Evolutionary conservation across 495 filamentous ascomycete genomes (phyloP), one percentile per base, ranked within the genome.

Genomic region (Aspergillus bridgeri): DNA sequence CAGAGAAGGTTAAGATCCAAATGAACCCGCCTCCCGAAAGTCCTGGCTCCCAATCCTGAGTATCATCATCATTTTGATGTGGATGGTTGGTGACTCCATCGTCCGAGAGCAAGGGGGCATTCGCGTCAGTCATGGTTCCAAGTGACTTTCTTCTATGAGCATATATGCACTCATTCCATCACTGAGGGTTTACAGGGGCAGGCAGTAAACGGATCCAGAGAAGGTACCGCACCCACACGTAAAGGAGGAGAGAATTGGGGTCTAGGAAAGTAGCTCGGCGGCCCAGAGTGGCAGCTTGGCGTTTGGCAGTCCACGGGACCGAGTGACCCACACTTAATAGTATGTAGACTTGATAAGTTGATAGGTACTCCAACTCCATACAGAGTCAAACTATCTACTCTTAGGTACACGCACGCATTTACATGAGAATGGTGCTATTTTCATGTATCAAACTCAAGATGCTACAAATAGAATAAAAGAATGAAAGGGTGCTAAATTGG

Each of bases 1-100:
- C 91, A 21, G 87, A 85, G 51, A 91, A 76, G 2, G 92, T 91
- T 15, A 96, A 75, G 2, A 84, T 70, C 88, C 89, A 94, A 56
- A 95, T 78, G 50, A 84, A 85, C 65, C 71, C 68, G 23, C 69
- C 65, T 24, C 69, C 69, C 19, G 68, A 66, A 46, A 63, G 63
- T 29, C 27, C 33, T 18, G 49, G 18, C 21, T 58, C 46, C 19
- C 58, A 50, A 29, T 55, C 57, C 17, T 59, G 38, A 21, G 21
- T 52, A 18, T 62, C 62, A 51, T 49, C 51, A 44, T 61, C 46
- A 54, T 60, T 22, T 21, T 62, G 25, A 27, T 61, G 20, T 29
- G 60, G 53, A 27, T 51, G 47, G 42, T 48, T 60, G 18, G 56
- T 17, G 21, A 46, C 45, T 9, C 22, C 42, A 24, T 67, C 59